Evolutionary conservation across 108 stramenopile species (phyloP).

Genomic region (Pseudonitzschia delicatissima): DNA sequence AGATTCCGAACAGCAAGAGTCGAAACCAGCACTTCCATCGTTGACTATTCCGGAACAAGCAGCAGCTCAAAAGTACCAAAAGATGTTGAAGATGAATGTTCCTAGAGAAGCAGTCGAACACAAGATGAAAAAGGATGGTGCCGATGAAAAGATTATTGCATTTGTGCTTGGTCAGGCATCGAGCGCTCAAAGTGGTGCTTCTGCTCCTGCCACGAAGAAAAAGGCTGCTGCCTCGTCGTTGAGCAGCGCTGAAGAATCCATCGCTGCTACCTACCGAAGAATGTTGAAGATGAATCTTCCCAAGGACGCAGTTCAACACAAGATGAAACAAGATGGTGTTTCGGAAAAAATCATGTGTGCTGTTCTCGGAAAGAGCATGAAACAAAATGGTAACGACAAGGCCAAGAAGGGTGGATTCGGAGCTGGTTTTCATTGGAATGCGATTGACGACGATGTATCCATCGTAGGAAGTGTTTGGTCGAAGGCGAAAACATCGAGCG

Average conservation of each 20-base stretch:
- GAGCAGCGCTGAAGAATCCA: slow-evolving; percentile 55
- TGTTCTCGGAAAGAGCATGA: slow-evolving; percentile 50
- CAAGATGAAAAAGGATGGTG: slow-evolving; percentile 70
- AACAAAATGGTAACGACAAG: slow-evolving; percentile 24
- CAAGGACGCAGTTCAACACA: slow-evolving; percentile 60
- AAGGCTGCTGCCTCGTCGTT: slow-evolving; percentile 15
- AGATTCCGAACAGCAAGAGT: not conserved
- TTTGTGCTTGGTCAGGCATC: slow-evolving; percentile 14
- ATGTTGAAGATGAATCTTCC: slow-evolving; percentile 74
- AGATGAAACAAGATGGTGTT: slow-evolving; percentile 75
- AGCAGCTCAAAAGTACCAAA: slow-evolving; percentile 25
- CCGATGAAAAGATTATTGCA: slow-evolving; percentile 20
- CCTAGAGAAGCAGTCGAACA: slow-evolving; percentile 72
- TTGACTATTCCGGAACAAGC: slow-evolving; percentile 41
- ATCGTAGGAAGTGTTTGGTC: slow-evolving; percentile 68
- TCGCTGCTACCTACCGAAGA: slow-evolving; percentile 55
- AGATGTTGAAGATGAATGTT: slow-evolving; percentile 54
- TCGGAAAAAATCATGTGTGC: slow-evolving; percentile 63
- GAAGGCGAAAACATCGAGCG: slow-evolving; percentile 32
- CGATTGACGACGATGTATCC: slow-evolving; percentile 47
- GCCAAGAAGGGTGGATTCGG: not conserved
- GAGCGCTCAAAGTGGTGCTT: not conserved
- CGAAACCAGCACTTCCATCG: slow-evolving; percentile 8
- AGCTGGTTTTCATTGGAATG: slow-evolving; percentile 76
- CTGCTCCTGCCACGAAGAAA: not conserved